These are phyloP conservation scores for Fusarium devonianum DNA, from an alignment of 2,329 filamentous ascomycete species.

Conservation along the genomic window DNA sequence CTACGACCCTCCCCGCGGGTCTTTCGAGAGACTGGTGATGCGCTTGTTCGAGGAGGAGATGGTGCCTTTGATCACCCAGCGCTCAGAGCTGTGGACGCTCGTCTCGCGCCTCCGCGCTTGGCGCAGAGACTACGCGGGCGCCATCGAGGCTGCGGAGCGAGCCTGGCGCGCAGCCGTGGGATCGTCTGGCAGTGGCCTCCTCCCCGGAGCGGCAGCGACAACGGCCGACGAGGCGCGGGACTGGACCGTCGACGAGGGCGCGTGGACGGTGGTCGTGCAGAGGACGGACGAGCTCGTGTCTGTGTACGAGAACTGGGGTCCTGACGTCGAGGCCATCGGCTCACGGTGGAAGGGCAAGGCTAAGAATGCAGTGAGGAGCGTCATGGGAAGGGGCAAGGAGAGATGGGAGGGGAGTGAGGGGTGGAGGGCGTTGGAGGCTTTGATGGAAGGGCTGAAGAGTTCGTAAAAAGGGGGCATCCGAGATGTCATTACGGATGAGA, in stretches of 20 bases:
- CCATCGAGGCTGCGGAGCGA: constrained; percentile 86
- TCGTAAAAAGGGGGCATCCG: constrained; percentile 28
- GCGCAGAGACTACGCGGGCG: constrained; percentile 72
- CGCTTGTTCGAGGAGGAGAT: constrained; percentile 77
- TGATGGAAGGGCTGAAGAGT: constrained; percentile 62
- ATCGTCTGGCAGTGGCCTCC: constrained; percentile 57
- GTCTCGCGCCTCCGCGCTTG: constrained; percentile 77
- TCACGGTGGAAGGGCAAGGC: constrained; percentile 89
- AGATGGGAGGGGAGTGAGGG: constrained; percentile 80
- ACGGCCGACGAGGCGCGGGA: constrained; percentile 37
- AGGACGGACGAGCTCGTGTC: constrained; percentile 84
- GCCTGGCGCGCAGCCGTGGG: constrained; percentile 79
- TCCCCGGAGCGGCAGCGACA: constrained; percentile 51
- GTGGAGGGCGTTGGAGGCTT: constrained; percentile 67
- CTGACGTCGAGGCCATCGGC: constrained; percentile 71
- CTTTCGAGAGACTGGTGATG: constrained; percentile 68
- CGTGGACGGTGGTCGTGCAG: constrained; percentile 76
- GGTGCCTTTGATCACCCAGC: constrained; percentile 82
- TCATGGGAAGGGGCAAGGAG: constrained; percentile 82
- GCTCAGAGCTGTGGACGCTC: constrained; percentile 78
- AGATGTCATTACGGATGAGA: too few species aligned
- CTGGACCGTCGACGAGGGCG: constrained; percentile 62
- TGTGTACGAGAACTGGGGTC: constrained; percentile 81
- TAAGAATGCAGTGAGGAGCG: constrained; percentile 80
- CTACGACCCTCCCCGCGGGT: constrained; percentile 59